Conservation (phyloP, 805 yeast species). For the Danielia oregonensis region DNA sequence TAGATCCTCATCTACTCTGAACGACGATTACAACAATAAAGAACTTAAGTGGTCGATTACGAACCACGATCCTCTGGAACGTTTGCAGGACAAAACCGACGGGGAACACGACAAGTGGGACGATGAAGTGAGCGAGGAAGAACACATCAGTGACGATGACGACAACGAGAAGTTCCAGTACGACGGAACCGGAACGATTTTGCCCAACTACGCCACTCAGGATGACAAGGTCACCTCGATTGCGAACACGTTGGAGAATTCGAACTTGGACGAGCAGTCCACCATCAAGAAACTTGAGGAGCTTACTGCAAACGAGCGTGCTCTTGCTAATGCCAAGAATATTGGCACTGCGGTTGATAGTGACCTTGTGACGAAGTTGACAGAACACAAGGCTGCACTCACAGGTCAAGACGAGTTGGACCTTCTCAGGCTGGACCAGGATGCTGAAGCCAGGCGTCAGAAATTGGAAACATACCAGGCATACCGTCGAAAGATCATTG, state of each 20-base stretch:
- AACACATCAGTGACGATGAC: constrained; percentile 57
- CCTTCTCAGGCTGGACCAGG: constrained; percentile 43
- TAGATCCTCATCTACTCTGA: constrained; percentile 34
- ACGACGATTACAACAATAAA: constrained; percentile 33
- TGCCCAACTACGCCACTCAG: constrained; percentile 54
- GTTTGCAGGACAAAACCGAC: constrained; percentile 30
- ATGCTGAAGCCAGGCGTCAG: constrained; percentile 44
- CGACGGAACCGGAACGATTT: constrained; percentile 55
- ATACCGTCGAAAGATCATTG: constrained; percentile 56
- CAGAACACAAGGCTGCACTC: constrained; percentile 36
- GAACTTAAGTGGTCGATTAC: constrained; percentile 63
- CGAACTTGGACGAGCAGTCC: constrained; percentile 40
- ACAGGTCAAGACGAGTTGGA: constrained; percentile 43
- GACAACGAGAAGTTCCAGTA: constrained; percentile 54
- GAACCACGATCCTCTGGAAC: constrained; percentile 69
- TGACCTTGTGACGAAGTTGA: constrained; percentile 28
- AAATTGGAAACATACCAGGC: constrained; percentile 55
- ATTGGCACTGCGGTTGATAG: constrained; percentile 36
- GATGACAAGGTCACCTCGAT: constrained; percentile 40
- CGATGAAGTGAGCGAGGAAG: constrained; percentile 51
- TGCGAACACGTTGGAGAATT: constrained; percentile 33
- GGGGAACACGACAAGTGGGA: constrained; percentile 11
- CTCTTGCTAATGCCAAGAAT: constrained; percentile 52
- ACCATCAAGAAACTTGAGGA: constrained; percentile 52
- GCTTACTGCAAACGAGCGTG: constrained; percentile 56